phyloP scores from a whole-genome alignment of 1,284 basidiomycete species.

The Trametes sp. region DNA sequence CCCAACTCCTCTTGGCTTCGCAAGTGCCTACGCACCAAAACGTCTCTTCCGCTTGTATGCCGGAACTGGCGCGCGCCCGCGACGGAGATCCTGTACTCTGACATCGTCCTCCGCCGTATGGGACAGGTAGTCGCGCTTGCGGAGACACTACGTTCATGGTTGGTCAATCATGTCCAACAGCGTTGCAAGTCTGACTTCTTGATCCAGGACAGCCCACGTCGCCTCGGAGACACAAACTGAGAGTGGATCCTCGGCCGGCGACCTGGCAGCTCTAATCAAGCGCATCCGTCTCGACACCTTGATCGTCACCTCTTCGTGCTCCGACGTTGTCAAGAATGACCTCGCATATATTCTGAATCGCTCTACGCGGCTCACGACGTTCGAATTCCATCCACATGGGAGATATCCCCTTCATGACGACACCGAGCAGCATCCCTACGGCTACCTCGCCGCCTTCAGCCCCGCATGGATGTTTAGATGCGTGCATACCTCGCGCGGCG shows the following conservation, averaged over 20 bases:
- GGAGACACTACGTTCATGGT: background rate
- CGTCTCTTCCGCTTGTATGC: no score
- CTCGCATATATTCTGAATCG: background rate
- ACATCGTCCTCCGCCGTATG: slow-evolving; percentile 12
- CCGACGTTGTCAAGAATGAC: background rate
- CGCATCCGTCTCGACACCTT: background rate
- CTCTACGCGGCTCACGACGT: background rate
- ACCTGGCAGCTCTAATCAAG: background rate
- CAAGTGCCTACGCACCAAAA: no score
- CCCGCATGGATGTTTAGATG: slow-evolving; percentile 1
- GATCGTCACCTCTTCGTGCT: background rate
- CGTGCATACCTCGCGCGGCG: background rate
- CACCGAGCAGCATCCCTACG: background rate
- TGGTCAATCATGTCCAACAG: no score
- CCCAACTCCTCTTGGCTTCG: no score
- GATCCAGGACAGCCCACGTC: no score
- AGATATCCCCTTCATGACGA: background rate
- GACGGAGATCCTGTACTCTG: no score
- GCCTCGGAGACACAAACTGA: background rate
- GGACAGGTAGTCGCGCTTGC: slow-evolving; percentile 14
- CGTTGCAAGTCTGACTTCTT: no score
- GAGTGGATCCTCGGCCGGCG: background rate
- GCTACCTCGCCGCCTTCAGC: background rate
- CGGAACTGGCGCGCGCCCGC: no score
- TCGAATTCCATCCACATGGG: background rate